Evolutionary conservation across 2,329 filamentous ascomycete species (phyloP).

Genomic region (Waltergamsia citrina): DNA sequence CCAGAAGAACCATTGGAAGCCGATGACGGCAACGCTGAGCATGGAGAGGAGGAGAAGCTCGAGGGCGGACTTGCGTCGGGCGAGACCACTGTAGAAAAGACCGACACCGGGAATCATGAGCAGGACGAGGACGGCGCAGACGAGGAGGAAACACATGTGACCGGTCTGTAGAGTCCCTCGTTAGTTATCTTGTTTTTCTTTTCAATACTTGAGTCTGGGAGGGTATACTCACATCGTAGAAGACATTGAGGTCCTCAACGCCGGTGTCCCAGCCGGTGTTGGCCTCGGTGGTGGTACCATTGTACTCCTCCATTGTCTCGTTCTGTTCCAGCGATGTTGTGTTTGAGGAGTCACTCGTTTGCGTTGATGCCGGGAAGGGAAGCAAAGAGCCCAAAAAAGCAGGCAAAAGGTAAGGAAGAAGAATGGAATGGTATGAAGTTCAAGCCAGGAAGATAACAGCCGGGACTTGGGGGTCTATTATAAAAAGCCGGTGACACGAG

Average conservation of each 20-base stretch:
- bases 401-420: background rate
- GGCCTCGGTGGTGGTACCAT: constrained; percentile 38
- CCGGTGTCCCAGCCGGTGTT: constrained; percentile 37
- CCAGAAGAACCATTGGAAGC: constrained; percentile 96
- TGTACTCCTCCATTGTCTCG: constrained; percentile 30
- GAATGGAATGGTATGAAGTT: background rate
- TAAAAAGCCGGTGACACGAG: background rate
- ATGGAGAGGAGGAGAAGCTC: constrained; percentile 80
- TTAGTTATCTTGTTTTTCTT: too few species aligned
- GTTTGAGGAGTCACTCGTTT: too few species aligned
- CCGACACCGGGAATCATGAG: constrained; percentile 92
- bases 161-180: constrained; percentile 46
- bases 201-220: background rate
- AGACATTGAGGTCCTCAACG: constrained; percentile 69
- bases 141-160: constrained; percentile 74
- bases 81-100: constrained; percentile 90
- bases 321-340: too few species aligned
- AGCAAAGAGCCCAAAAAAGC: too few species aligned
- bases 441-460: background rate
- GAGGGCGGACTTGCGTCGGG: constrained; percentile 79
- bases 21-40: constrained; percentile 69
- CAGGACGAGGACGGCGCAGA: constrained; percentile 68
- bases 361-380: too few species aligned
- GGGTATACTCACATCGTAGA: constrained; percentile 56
- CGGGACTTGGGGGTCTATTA: background rate